These are phyloP conservation scores for Aspergillus fumigatiaffinis DNA, from an alignment of 2,329 filamentous ascomycete species.

Conservation along the genomic window DNA sequence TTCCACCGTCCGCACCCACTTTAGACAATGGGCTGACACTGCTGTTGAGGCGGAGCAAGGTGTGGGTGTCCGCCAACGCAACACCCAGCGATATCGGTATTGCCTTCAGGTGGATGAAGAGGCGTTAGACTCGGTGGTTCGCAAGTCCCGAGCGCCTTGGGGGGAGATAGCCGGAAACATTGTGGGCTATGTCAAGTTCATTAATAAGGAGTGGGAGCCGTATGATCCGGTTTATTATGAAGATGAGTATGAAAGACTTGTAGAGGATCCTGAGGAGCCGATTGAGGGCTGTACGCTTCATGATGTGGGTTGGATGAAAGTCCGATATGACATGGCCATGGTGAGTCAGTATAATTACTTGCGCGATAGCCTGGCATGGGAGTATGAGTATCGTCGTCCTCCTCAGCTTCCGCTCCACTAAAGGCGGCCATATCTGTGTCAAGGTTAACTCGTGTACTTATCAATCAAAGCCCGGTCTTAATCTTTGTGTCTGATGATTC, in stretches of 20 bases:
- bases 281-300: constrained; percentile 11
- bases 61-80: too few species aligned
- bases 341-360: constrained; percentile 2
- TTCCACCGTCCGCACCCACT: too few species aligned
- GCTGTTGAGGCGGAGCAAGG: constrained; percentile 3
- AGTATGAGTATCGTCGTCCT: constrained; percentile 5
- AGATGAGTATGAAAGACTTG: not conserved
- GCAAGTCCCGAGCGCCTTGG: not conserved
- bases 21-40: constrained; percentile 1
- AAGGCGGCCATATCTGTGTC: not conserved
- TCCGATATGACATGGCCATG: constrained; percentile 4
- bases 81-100: not conserved
- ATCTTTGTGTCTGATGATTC: too few species aligned
- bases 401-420: not conserved
- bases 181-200: not conserved
- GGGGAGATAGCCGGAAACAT: not conserved
- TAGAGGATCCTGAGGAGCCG: constrained; percentile 1
- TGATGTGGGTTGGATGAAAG: constrained; percentile 18
- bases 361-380: constrained; percentile 6
- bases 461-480: not conserved
- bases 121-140: constrained; percentile 1
- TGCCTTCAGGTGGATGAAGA: constrained; percentile 6
- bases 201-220: not conserved
- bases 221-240: not conserved
- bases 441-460: not conserved